Percentiles rank a stretch among this genome's conserved stretches.
Evolutionary conservation across 768 basidiomycete species (phyloP).

Genomic region (Guyanaporus albipodus): DNA sequence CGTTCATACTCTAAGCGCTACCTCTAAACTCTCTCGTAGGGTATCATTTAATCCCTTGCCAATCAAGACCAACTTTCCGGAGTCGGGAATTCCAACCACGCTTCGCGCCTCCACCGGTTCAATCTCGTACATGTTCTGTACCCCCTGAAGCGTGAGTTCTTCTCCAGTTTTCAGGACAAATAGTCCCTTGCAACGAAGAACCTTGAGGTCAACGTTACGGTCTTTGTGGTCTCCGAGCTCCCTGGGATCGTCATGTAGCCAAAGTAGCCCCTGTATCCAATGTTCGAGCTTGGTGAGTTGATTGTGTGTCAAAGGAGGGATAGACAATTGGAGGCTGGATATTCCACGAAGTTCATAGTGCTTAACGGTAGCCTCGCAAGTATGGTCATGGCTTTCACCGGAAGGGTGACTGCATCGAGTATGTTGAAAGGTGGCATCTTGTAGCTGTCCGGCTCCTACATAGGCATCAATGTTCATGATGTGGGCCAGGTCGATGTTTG

Average conservation of each 20-base stretch:
- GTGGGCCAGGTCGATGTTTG: constrained; percentile 65
- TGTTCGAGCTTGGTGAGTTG: constrained; percentile 59
- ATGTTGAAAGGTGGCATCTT: constrained; percentile 15
- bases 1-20: constrained; percentile 8
- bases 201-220: constrained; percentile 37
- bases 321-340: constrained; percentile 67
- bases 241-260: constrained; percentile 64
- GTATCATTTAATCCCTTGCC: constrained; percentile 68
- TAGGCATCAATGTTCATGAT: constrained; percentile 86
- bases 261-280: constrained; percentile 79
- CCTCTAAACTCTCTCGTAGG: constrained; percentile 53
- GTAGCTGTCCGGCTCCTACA: constrained; percentile 40
- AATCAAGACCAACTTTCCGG: constrained; percentile 84
- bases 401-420: constrained; percentile 34
- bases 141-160: constrained; percentile 83
- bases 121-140: constrained; percentile 86
- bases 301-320: constrained; percentile 51
- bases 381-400: constrained; percentile 30
- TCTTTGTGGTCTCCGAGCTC: constrained; percentile 17
- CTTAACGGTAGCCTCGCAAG: constrained; percentile 31
- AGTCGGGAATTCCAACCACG: constrained; percentile 47
- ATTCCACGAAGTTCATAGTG: constrained; percentile 82
- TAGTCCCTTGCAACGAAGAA: constrained; percentile 88
- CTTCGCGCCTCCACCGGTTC: constrained; percentile 38
- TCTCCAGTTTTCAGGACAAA: constrained; percentile 53